phyloP scores from a whole-genome alignment of 225 moss, liverwort and hornwort genomes.

The Pseudisothecium myosuroides region DNA sequence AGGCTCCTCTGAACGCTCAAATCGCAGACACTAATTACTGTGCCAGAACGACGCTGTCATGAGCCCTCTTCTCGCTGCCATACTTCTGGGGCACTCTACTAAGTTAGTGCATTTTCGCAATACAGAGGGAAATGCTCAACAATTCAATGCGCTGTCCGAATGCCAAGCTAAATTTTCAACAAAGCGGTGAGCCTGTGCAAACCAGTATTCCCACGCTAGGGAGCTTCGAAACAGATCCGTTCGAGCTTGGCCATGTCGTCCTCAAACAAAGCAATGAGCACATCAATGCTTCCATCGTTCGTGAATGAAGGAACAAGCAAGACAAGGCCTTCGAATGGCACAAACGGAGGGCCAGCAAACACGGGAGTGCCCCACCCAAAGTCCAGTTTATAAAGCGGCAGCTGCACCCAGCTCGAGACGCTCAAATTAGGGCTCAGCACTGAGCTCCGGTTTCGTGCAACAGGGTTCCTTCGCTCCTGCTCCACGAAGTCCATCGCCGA shows the following conservation, averaged over 20 bases:
- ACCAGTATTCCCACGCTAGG: background rate
- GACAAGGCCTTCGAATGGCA: constrained; percentile 77
- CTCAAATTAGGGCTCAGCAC: constrained; percentile 74
- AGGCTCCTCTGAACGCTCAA: background rate
- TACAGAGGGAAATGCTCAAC: background rate
- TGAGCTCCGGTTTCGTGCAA: constrained; percentile 40
- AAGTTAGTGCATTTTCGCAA: too few species aligned
- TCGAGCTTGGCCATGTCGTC: constrained; percentile 82
- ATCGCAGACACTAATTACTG: background rate
- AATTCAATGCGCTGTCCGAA: background rate
- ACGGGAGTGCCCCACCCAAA: constrained; percentile 79
- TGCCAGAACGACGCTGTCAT: background rate
- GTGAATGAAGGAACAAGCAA: constrained; percentile 53
- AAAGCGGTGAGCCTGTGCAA: background rate
- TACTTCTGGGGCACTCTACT: background rate
- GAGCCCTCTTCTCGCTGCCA: background rate
- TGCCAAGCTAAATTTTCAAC: background rate
- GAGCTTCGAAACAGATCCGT: constrained; percentile 14
- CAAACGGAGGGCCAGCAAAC: constrained; percentile 78
- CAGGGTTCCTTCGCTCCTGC: constrained; percentile 48
- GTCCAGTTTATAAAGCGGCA: constrained; percentile 66
- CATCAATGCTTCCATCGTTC: constrained; percentile 76
- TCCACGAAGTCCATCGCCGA: constrained; percentile 81
- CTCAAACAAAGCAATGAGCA: constrained; percentile 43
- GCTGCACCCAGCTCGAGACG: constrained; percentile 72